Base-by-base conservation (phyloP, 176 grass and related monocot genomes). In the Ensete ventricosum region DNA sequence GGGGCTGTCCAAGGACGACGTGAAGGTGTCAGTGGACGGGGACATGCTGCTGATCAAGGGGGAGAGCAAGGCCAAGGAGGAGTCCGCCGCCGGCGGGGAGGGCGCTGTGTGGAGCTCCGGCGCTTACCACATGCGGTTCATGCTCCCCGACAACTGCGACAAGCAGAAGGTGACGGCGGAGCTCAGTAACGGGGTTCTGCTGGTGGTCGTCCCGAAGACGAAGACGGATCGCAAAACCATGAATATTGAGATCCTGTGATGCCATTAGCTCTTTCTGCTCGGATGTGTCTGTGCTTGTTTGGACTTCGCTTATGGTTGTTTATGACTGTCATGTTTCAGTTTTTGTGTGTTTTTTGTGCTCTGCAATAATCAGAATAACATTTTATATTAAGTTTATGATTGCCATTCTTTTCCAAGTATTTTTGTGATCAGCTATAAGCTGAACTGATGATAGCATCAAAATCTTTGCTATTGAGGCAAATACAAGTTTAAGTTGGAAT, bases 1-100 rank as follows among this genome's bases (percentile, higher is more conserved):
- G 14, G 88, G 89, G 1, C 77, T 92, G 68, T 83, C 78, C 9
- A 82, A 77, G 64, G 84, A 91, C 29, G 92, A 96, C 71, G 82
- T 96, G 86, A 90, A 85, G 86, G 89, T 96, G 80, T 76, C 77
- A 49, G 73, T 91, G 74, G 84, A 96, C 73, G 86, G 80, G 58
- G 88, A 89, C 83, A 62, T 81, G 60, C 87, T 91, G 68, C 78
- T 96, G 67, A 87, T 96, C 86, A 71, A 68, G 16, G 86, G 88
- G 23, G 86, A 86, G 76, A 83, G 82, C 83, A 89, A 71, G 74
- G 54, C 78, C 34, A 68, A 87, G 20, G 82, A 76, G 64, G 76
- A 3, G 73, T 59, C 1, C 22, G 29, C 5, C 64, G 83, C 49
- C 50, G 55, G 17, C 1, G 59, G 72, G 34, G 54, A 52, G 78